Base-by-base conservation (phyloP, 768 basidiomycete genomes). In the Lanmaoa pseudosensibilis region DNA sequence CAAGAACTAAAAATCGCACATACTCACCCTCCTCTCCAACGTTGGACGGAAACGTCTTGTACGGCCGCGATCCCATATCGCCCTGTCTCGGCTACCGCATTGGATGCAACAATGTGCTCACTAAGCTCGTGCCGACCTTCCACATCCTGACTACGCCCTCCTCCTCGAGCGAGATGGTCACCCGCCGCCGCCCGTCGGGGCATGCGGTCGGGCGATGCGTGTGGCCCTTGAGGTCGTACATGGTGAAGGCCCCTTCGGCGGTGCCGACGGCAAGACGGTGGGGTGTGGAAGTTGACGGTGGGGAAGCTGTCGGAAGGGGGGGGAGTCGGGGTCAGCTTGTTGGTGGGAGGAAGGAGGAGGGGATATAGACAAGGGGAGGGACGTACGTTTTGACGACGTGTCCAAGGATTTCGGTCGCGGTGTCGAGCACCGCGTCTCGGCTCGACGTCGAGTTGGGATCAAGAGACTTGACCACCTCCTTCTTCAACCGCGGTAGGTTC, bases 191-290 rank as follows among this genome's bases (percentile, higher is more conserved):
- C 0, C 97, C 97, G 65, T 99, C 97, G 0, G 94, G 90, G 59
- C 92, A 88, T 0, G 92, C 93, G 0, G 90, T 83, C 11, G 94
- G 83, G 2, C 80, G 78, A 65, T 87, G 86, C 68, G 85, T 86
- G 75, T 98, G 95, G 0, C 92, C 88, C 64, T 98, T 97, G 50
- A 98, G 80, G 68, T 98, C 97, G 67, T 97, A 98, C 87, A 97
- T 94, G 55, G 93, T 81, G 50, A 94, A 86, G 0, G 94, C 94
- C 0, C 96, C 97, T 74, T 99, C 97, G 54, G n/a, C n/a, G n/a
- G n/a, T n/a, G n/a, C n/a, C n/a, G n/a, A n/a, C n/a, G n/a, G n/a
- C n/a, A n/a, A n/a, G n/a, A n/a, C n/a, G n/a, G n/a, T n/a, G n/a
- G n/a, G n/a, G n/a, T n/a, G n/a, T n/a, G n/a, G n/a, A n/a, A n/a